These are phyloP conservation scores for Linnemannia hyalina DNA, from an alignment of 192 early-diverging fungal genomes.

Conservation along the genomic window DNA sequence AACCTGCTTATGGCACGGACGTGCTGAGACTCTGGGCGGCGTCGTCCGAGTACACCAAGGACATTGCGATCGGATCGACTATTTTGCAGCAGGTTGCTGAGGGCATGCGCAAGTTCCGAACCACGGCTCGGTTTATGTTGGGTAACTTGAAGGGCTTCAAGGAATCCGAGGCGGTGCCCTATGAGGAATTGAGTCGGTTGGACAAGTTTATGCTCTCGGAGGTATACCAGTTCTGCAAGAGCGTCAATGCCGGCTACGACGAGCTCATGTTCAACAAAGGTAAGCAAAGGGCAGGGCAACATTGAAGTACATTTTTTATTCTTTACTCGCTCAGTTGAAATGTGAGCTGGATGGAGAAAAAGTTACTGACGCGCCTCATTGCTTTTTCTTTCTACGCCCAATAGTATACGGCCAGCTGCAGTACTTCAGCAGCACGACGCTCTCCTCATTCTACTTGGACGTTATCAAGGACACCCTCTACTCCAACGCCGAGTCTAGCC, in stretches of 20 bases:
- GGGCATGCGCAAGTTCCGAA: conserved; percentile 52
- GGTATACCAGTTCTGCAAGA: conserved; percentile 69
- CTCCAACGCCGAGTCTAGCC: conserved; percentile 57
- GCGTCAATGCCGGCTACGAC: conserved; percentile 68
- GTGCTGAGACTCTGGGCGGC: conserved; percentile 51
- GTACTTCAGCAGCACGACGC: conserved; percentile 72
- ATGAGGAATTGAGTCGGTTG: conserved; percentile 62
- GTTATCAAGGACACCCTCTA: conserved; percentile 85
- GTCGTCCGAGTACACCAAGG: conserved; percentile 54
- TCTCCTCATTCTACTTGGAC: conserved; percentile 87
- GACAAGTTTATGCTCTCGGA: conserved; percentile 76
- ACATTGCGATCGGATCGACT: conserved; percentile 48
- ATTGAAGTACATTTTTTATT: not conserved
- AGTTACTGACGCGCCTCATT: not conserved
- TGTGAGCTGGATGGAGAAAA: not conserved
- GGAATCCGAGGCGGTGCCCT: conserved; percentile 54
- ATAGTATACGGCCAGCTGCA: conserved; percentile 68
- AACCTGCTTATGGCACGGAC: conserved; percentile 76
- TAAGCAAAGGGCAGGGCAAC: conserved; percentile 19
- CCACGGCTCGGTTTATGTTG: conserved; percentile 52
- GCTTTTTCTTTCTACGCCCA: not conserved
- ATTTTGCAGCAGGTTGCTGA: conserved; percentile 49
- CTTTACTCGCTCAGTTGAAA: not conserved
- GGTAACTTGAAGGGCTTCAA: conserved; percentile 66
- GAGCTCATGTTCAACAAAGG: conserved; percentile 72